Evolutionary conservation across 345 rosid species (phyloP).

Genomic region (Bruguiera gymnorhiza): DNA sequence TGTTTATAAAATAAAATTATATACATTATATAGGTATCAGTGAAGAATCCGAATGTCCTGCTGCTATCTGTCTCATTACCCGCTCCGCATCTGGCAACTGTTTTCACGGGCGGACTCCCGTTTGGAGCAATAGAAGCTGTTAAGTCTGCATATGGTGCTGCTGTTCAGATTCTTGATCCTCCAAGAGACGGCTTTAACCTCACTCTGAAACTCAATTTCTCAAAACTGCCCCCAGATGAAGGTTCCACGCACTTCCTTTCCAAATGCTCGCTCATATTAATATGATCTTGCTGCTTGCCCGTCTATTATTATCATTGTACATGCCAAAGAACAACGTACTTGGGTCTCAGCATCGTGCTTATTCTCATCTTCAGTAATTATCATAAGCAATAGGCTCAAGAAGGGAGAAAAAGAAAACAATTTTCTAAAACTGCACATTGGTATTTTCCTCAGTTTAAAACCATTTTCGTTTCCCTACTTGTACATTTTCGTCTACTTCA

Average conservation of each 20-base stretch:
- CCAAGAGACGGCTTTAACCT: conserved; percentile 94
- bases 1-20: not conserved
- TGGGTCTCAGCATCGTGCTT: conserved; percentile 8
- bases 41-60: conserved; percentile 76
- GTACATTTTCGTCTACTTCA: too few relatives aligned
- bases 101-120: conserved; percentile 80
- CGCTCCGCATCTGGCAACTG: conserved; percentile 75
- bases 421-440: too few relatives aligned
- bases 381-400: too few relatives aligned
- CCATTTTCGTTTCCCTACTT: too few relatives aligned
- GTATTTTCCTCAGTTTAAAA: too few relatives aligned
- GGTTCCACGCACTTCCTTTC: conserved; percentile 55
- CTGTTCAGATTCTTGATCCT: conserved; percentile 94
- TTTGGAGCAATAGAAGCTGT: conserved; percentile 93
- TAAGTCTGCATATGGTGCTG: conserved; percentile 68
- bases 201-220: conserved; percentile 84
- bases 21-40: conserved; percentile 49
- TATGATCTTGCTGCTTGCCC: conserved; percentile 15
- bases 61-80: conserved; percentile 83
- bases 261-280: conserved; percentile 40
- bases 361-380: not conserved
- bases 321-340: conserved; percentile 5
- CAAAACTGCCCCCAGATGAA: conserved; percentile 84
- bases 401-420: too few relatives aligned
- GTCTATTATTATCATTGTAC: conserved; percentile 9